These are phyloP conservation scores for Aspergillus luchuensis DNA, from an alignment of 2,329 filamentous ascomycete genomes.

Conservation along the genomic window DNA sequence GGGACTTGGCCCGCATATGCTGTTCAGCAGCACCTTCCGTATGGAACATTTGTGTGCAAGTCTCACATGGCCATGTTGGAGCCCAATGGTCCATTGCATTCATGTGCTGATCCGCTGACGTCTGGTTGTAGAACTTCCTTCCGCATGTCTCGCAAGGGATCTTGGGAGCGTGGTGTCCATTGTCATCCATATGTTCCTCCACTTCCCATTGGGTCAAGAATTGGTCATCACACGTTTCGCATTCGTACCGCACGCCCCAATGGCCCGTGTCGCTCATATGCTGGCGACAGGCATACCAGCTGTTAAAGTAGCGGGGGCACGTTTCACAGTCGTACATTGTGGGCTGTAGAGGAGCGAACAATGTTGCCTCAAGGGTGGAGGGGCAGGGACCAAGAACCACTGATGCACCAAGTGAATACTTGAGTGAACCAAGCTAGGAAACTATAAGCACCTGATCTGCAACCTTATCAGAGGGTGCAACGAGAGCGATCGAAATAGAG, in stretches of 20 bases:
- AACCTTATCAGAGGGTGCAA: background rate
- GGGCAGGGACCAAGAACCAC: background rate
- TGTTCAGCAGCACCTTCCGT: slow-evolving; percentile 20
- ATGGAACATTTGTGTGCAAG: background rate
- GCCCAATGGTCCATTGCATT: background rate
- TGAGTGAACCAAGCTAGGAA: background rate
- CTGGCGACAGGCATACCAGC: slow-evolving; percentile 8
- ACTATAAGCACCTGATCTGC: background rate
- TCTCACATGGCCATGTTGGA: slow-evolving; percentile 13
- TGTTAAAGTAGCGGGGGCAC: slow-evolving; percentile 18
- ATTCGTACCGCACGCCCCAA: slow-evolving; percentile 22
- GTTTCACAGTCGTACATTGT: slow-evolving; percentile 19
- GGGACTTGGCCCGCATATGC: slow-evolving; percentile 31
- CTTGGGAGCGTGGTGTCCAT: slow-evolving; percentile 21
- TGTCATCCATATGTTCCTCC: slow-evolving; percentile 27
- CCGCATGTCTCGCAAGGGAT: slow-evolving; percentile 1
- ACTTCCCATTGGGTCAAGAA: background rate
- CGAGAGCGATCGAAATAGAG: background rate
- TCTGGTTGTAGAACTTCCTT: slow-evolving; percentile 4
- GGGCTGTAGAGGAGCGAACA: background rate
- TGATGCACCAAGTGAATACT: background rate
- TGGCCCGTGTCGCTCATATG: slow-evolving; percentile 28
- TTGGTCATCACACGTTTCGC: slow-evolving; percentile 24
- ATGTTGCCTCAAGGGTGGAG: background rate
- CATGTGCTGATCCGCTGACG: slow-evolving; percentile 32